These are phyloP conservation scores for Fonsecaea pedrosoi DNA, from an alignment of 2,329 filamentous ascomycete species.

Conservation along the genomic window DNA sequence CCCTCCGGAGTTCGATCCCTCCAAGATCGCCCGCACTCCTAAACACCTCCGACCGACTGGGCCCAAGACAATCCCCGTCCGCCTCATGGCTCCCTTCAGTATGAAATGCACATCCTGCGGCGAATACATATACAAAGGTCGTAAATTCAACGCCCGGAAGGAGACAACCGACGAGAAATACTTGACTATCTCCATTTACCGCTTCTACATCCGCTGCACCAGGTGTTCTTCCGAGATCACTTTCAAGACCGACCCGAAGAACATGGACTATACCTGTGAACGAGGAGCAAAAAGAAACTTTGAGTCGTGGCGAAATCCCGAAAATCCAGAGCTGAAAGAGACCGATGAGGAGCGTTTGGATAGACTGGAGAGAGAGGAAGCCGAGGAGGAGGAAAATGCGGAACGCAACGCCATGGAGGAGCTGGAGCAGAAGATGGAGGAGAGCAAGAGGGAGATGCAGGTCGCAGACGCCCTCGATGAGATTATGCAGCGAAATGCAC, in stretches of 20 bases:
- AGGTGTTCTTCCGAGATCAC: slow-evolving; percentile 85
- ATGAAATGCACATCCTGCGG: slow-evolving; percentile 75
- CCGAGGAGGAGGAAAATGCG: slow-evolving; percentile 66
- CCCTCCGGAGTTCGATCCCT: slow-evolving; percentile 86
- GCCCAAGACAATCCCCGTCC: slow-evolving; percentile 82
- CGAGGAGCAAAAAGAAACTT: slow-evolving; percentile 89
- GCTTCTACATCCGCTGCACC: slow-evolving; percentile 91
- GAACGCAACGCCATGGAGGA: slow-evolving; percentile 94
- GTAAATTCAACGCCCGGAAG: slow-evolving; percentile 95
- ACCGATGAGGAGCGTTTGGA: slow-evolving; percentile 88
- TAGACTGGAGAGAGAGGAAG: slow-evolving; percentile 77
- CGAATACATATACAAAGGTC: slow-evolving; percentile 89
- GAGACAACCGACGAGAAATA: slow-evolving; percentile 92
- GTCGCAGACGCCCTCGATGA: slow-evolving; percentile 95
- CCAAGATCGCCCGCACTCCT: slow-evolving; percentile 72
- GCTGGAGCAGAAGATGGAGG: slow-evolving; percentile 88
- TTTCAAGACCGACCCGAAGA: slow-evolving; percentile 93
- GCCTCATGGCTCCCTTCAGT: slow-evolving; percentile 86
- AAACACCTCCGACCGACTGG: slow-evolving; percentile 66
- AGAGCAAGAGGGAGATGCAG: slow-evolving; percentile 94
- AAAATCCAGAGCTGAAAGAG: slow-evolving; percentile 67
- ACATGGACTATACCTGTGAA: slow-evolving; percentile 85
- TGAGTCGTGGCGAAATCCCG: slow-evolving; percentile 81
- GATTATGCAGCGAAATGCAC: slow-evolving; percentile 88
- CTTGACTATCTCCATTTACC: slow-evolving; percentile 82